phyloP scores from a whole-genome alignment of 371 early-diverging fungal genomes.

The Mucor racemosus region DNA sequence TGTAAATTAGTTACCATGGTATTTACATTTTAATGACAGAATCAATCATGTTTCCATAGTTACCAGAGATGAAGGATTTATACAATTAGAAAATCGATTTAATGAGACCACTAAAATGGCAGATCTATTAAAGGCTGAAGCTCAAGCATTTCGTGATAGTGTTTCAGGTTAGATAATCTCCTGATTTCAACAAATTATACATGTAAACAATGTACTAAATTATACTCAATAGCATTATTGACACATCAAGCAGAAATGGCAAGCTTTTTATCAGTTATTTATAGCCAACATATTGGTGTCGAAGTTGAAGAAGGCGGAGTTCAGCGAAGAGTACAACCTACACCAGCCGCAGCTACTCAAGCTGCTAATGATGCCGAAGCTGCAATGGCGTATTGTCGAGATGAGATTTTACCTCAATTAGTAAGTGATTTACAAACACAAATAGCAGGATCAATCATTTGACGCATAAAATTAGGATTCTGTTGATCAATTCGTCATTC shows the following conservation, averaged over 20 bases:
- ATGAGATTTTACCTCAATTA: slow-evolving; percentile 70
- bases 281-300: slow-evolving; percentile 41
- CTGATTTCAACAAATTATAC: not conserved
- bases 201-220: not conserved
- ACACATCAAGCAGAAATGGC: slow-evolving; percentile 75
- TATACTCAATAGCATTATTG: slow-evolving; percentile 59
- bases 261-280: slow-evolving; percentile 65
- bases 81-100: slow-evolving; percentile 66
- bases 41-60: slow-evolving; percentile 29
- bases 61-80: slow-evolving; percentile 74
- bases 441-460: not conserved
- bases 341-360: slow-evolving; percentile 62
- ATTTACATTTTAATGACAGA: not conserved
- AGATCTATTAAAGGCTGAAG: slow-evolving; percentile 65
- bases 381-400: slow-evolving; percentile 64
- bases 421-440: slow-evolving; percentile 36
- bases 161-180: slow-evolving; percentile 50
- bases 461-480: slow-evolving; percentile 49
- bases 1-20: not conserved
- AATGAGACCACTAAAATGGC: slow-evolving; percentile 59
- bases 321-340: slow-evolving; percentile 50
- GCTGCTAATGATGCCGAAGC: slow-evolving; percentile 69
- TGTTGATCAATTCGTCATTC: slow-evolving; percentile 69
- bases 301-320: slow-evolving; percentile 43
- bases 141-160: slow-evolving; percentile 76